Conservation (phyloP, 805 yeast species). For the Candida pseudoglaebosa region DNA sequence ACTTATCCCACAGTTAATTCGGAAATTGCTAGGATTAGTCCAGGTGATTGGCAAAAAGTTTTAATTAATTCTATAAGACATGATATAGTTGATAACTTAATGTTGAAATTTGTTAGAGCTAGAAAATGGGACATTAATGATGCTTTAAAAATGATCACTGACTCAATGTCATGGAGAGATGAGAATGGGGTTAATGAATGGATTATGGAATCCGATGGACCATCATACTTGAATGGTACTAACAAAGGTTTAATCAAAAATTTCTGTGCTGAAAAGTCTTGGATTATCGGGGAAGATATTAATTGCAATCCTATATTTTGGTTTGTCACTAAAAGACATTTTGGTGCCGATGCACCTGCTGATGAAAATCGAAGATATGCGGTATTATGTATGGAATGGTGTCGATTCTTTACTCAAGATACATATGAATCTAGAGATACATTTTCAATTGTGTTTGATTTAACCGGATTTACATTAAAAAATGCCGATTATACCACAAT, state of each 20-base stretch:
- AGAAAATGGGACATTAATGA: slow-evolving; percentile 78
- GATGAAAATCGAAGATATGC: slow-evolving; percentile 75
- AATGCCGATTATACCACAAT: slow-evolving; percentile 94
- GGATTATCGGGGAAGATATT: slow-evolving; percentile 69
- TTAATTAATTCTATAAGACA: slow-evolving; percentile 42
- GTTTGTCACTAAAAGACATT: slow-evolving; percentile 75
- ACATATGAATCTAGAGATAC: slow-evolving; percentile 62
- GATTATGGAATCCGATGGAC: slow-evolving; percentile 69
- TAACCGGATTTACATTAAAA: slow-evolving; percentile 78
- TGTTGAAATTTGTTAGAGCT: slow-evolving; percentile 78
- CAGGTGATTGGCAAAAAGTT: slow-evolving; percentile 43
- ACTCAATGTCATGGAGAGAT: slow-evolving; percentile 71
- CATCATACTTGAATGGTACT: slow-evolving; percentile 40
- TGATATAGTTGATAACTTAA: slow-evolving; percentile 76
- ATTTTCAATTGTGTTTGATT: slow-evolving; percentile 72
- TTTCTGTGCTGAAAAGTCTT: slow-evolving; percentile 64
- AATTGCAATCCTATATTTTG: slow-evolving; percentile 74
- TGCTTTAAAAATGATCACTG: slow-evolving; percentile 65
- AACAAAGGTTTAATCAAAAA: slow-evolving; percentile 49
- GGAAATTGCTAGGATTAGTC: neutral
- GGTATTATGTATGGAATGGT: slow-evolving; percentile 70
- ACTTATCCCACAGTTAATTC: neutral
- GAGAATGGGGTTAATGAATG: slow-evolving; percentile 59
- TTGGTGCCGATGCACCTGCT: slow-evolving; percentile 45
- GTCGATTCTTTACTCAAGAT: slow-evolving; percentile 60